Conservation (phyloP, 768 basidiomycete species). For the Amanita rimosa region DNA sequence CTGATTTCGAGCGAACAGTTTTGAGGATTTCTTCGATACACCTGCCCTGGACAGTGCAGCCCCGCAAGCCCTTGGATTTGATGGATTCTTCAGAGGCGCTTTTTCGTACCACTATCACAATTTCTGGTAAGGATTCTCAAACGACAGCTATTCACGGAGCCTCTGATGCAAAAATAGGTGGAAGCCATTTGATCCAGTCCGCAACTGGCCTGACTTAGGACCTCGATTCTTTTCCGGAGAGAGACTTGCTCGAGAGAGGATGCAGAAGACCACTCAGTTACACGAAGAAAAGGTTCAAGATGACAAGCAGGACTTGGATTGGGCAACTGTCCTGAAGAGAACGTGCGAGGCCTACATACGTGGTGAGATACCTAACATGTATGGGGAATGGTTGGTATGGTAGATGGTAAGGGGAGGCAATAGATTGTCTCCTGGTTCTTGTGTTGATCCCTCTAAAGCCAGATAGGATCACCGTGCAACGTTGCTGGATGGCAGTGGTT, state of each 20-base stretch:
- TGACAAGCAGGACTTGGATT: slow-evolving; percentile 76
- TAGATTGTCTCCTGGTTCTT: neutral
- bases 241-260: slow-evolving; percentile 42
- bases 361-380: slow-evolving; percentile 90
- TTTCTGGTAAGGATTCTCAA: slow-evolving; percentile 49
- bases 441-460: neutral
- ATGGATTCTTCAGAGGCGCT: slow-evolving; percentile 93
- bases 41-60: slow-evolving; percentile 64
- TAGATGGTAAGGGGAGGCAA: slow-evolving; percentile 8
- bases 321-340: slow-evolving; percentile 91
- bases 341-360: slow-evolving; percentile 91
- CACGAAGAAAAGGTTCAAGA: slow-evolving; percentile 37
- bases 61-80: slow-evolving; percentile 81
- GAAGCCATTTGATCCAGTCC: slow-evolving; percentile 85
- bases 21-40: slow-evolving; percentile 83
- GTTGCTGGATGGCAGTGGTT: neutral
- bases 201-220: slow-evolving; percentile 96
- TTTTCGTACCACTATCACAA: slow-evolving; percentile 97
- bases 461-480: neutral
- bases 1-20: slow-evolving; percentile 25
- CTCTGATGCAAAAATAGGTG: slow-evolving; percentile 46
- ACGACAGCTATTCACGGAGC: neutral
- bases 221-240: slow-evolving; percentile 69
- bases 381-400: slow-evolving; percentile 73
- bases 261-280: slow-evolving; percentile 13